A percentile compares a stretch with the other conserved stretches of the same genome.
Conservation (phyloP, 148 eudicot species). For the Rhododendron ovatum region DNA sequence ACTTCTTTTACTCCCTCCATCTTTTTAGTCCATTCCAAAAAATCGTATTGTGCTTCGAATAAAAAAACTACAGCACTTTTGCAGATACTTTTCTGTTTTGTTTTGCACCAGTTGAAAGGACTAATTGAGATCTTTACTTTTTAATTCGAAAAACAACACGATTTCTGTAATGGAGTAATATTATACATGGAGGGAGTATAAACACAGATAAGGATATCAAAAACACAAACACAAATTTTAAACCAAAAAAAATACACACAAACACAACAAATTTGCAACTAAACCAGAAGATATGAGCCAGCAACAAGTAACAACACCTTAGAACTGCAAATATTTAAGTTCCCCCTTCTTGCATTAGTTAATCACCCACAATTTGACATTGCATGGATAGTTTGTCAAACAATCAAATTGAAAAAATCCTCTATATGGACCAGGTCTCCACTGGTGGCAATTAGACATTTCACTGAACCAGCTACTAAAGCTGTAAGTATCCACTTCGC, state of each 20-base stretch:
- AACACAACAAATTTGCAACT: background rate
- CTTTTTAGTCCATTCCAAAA: background rate
- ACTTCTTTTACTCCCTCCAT: background rate
- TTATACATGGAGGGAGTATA: background rate
- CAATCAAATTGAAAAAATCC: no score
- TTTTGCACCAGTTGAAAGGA: background rate
- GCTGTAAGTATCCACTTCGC: background rate
- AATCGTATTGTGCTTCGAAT: no score
- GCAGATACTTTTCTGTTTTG: background rate
- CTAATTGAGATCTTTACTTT: background rate
- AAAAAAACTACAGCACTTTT: background rate
- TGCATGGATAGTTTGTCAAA: background rate
- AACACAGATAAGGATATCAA: background rate
- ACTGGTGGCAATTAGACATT: background rate
- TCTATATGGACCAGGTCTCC: background rate
- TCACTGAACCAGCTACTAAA: background rate
- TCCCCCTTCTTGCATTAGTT: background rate
- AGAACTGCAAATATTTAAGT: background rate
- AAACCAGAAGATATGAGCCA: background rate
- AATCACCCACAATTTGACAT: background rate
- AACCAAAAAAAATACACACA: no score
- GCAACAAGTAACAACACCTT: background rate
- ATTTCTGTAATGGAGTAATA: background rate
- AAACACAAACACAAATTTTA: no score
- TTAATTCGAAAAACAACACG: background rate